A percentile compares a stretch with the other conserved stretches of the same genome.
phyloP scores from a whole-genome alignment of 2,329 filamentous ascomycete species.

The Colletotrichum filicis region DNA sequence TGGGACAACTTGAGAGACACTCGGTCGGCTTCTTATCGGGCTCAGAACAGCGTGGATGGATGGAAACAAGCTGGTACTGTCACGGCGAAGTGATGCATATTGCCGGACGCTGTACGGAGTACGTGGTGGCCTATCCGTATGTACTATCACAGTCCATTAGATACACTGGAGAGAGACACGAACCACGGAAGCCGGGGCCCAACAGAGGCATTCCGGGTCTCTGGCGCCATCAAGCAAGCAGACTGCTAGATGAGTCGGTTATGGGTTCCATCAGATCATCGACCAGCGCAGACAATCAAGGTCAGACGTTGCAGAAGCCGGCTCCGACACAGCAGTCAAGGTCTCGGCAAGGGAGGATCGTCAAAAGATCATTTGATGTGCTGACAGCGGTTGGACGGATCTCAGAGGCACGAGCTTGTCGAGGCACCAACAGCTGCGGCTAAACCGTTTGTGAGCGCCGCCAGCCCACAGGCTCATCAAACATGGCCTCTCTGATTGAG shows the following conservation, averaged over 20 bases:
- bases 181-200: background rate
- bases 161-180: background rate
- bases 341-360: conserved; percentile 29
- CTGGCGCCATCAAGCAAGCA: conserved; percentile 4
- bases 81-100: background rate
- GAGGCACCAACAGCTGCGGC: conserved; percentile 17
- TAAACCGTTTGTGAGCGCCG: conserved; percentile 27
- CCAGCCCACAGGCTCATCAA: conserved; percentile 32
- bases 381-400: conserved; percentile 28
- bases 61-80: background rate
- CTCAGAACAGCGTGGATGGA: background rate
- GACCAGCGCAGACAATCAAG: conserved; percentile 9
- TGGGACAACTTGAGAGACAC: background rate
- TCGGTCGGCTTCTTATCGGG: background rate
- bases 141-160: background rate
- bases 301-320: conserved; percentile 28
- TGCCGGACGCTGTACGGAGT: background rate
- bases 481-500: conserved; percentile 23
- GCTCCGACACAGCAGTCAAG: conserved; percentile 21
- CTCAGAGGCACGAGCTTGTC: conserved; percentile 25
- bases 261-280: conserved; percentile 18
- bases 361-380: conserved; percentile 31
- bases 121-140: background rate
- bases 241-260: background rate
- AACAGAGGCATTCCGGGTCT: background rate